These are phyloP conservation scores for Saccharomyces hybrid DNA, from an alignment of 1,139 yeast genomes.

Conservation along the genomic window DNA sequence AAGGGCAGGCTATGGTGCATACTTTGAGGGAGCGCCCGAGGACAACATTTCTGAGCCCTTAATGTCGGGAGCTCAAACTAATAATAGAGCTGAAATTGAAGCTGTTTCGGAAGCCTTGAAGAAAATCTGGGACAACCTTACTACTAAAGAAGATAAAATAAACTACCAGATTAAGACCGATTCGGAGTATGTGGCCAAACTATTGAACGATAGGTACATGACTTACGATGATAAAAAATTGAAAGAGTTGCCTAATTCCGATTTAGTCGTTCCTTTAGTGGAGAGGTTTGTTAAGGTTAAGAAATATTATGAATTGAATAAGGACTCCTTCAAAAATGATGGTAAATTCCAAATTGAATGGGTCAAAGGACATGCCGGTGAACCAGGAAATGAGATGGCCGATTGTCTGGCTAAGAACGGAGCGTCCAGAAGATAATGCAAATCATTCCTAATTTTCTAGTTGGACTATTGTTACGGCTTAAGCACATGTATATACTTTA, in stretches of 20 bases:
- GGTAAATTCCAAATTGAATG: conserved; percentile 42
- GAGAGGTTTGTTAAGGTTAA: conserved; percentile 25
- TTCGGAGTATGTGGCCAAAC: conserved; percentile 46
- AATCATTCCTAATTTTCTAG: background rate
- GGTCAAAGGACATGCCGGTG: conserved; percentile 68
- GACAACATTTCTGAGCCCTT: conserved; percentile 51
- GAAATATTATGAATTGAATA: conserved; percentile 27
- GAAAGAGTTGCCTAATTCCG: conserved; percentile 25
- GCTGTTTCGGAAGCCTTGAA: conserved; percentile 56
- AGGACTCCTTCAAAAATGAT: conserved; percentile 17
- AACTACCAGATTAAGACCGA: conserved; percentile 45
- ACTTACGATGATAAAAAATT: conserved; percentile 33
- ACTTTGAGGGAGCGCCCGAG: conserved; percentile 48
- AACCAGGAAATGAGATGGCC: conserved; percentile 67
- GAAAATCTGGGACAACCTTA: conserved; percentile 34
- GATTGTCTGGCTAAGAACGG: conserved; percentile 66
- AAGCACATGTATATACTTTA: background rate
- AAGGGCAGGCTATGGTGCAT: conserved; percentile 69
- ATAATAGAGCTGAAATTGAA: conserved; percentile 70
- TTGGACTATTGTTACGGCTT: background rate
- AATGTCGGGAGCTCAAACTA: conserved; percentile 48
- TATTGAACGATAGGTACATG: conserved; percentile 45
- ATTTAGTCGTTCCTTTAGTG: conserved; percentile 22
- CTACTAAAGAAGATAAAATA: conserved; percentile 24
- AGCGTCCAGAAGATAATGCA: conserved; percentile 28